Evolutionary conservation across 2,329 filamentous ascomycete species (phyloP).

Genomic region (Exserohilum turcica): DNA sequence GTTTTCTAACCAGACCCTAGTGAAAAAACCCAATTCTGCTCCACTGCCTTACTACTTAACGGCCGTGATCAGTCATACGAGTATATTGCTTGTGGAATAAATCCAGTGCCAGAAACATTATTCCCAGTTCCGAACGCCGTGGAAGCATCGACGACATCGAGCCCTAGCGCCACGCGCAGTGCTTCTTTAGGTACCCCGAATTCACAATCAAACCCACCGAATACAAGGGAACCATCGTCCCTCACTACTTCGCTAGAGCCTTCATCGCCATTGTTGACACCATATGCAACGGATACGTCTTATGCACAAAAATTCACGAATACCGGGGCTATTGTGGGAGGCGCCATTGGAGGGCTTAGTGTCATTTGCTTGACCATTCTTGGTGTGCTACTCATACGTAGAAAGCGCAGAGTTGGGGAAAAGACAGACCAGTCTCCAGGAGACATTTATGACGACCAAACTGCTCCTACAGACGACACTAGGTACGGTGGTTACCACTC

Average conservation of each 20-base stretch:
- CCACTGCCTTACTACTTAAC: slow-evolving; percentile 17
- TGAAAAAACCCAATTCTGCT: slow-evolving; percentile 14
- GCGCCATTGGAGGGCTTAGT: slow-evolving; percentile 9
- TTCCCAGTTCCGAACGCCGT: slow-evolving; percentile 6
- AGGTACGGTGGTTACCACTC: not conserved
- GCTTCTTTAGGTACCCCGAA: not conserved
- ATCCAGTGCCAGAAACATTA: slow-evolving; percentile 10
- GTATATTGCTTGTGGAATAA: slow-evolving; percentile 22
- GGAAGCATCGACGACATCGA: slow-evolving; percentile 12
- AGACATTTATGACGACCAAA: slow-evolving; percentile 1
- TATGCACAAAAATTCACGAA: slow-evolving; percentile 6
- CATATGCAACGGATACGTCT: not conserved
- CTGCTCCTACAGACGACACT: not conserved
- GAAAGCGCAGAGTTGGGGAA: slow-evolving; percentile 8
- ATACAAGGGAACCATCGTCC: not conserved
- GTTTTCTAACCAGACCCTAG: slow-evolving; percentile 5
- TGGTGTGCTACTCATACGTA: slow-evolving; percentile 15
- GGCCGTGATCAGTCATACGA: slow-evolving; percentile 20
- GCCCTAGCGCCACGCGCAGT: slow-evolving; percentile 7
- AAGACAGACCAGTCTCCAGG: slow-evolving; percentile 2
- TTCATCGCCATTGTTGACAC: not conserved
- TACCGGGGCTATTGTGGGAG: slow-evolving; percentile 16
- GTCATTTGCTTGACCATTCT: slow-evolving; percentile 17
- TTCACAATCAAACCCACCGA: slow-evolving; percentile 5
- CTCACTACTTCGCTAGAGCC: not conserved